Evolutionary conservation across 1,284 basidiomycete genomes (phyloP), one percentile per base, ranked within the genome.

Genomic region (Uromyces viciae-fabae): DNA sequence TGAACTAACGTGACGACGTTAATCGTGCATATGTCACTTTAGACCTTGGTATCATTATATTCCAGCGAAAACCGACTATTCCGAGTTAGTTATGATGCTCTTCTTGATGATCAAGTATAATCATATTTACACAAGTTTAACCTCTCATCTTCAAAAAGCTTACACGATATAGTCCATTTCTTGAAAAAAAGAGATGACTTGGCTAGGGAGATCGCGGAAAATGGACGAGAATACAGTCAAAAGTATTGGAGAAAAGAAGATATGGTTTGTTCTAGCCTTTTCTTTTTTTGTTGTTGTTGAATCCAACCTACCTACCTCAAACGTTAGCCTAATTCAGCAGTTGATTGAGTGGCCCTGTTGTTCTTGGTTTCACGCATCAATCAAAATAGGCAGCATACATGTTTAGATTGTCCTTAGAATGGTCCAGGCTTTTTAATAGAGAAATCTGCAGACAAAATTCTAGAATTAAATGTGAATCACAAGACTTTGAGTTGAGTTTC

Each of bases 241-340:
- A 87, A 84, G 0, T 91, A 88, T 83, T 92, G 91, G 90, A 87
- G 91, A 66, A 87, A 87, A 79, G 90, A 90, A 83, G 91, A 92
- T 84, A 87, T 92, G 86, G 87, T 88, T 54, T 33, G 69, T 72
- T 31, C 19, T 11, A 11, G 40, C 19, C 31, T 25, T 49, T 15
- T 33, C 28, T 38, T 3, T 31, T 46, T 15, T 28, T 46, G 2
- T 17, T 14, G 25, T 36, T n/a, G 1, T 15, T 46, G 14, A 28
- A 31, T 28, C 25, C 15, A n/a, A 22, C 25, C n/a, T 31, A 40
- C n/a, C 4, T 8, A 31, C n/a, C n/a, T 40, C 19, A 58, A 11
- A 28, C 33, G 7, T 46, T n/a, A n/a, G n/a, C n/a, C n/a, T n/a
- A n/a, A n/a, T n/a, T n/a, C n/a, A n/a, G n/a, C n/a, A n/a, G n/a